Evolutionary conservation across 352 stramenopile genomes (phyloP).

Genomic region (Pseudoperonospora humuli): DNA sequence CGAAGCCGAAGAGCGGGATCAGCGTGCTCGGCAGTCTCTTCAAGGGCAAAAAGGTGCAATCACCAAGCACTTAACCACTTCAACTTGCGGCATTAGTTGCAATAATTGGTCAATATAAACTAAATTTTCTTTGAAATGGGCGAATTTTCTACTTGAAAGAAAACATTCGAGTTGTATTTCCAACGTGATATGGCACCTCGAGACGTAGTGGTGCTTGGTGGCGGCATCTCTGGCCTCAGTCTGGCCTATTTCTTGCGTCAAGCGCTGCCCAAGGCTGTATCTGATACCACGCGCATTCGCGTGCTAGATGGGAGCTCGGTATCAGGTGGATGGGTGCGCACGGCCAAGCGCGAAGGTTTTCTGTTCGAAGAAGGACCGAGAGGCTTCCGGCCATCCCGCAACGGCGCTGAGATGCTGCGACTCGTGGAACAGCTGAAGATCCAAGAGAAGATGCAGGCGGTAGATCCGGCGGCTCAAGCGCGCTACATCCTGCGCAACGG

Average conservation of each 20-base stretch:
- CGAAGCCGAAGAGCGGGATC: too few species aligned
- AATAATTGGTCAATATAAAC: constrained; percentile 8
- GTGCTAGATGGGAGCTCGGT: constrained; percentile 51
- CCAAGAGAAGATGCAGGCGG: constrained; percentile 50
- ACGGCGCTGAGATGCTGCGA: constrained; percentile 76
- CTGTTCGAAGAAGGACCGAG: constrained; percentile 80
- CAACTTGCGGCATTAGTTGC: constrained; percentile 10
- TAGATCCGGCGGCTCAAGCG: constrained; percentile 49
- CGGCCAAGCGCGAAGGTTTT: constrained; percentile 44
- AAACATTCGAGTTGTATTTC: too few species aligned
- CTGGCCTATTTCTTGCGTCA: constrained; percentile 72
- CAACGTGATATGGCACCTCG: constrained; percentile 18
- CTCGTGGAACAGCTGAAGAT: constrained; percentile 75
- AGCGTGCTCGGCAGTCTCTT: too few species aligned
- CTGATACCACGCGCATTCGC: constrained; percentile 41
- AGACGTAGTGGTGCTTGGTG: constrained; percentile 75
- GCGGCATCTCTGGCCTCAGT: constrained; percentile 72
- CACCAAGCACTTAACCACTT: constrained; percentile 6
- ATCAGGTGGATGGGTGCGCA: constrained; percentile 68
- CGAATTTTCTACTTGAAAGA: too few species aligned
- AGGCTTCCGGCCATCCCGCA: constrained; percentile 78
- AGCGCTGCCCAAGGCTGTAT: constrained; percentile 23
- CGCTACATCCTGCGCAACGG: constrained; percentile 74
- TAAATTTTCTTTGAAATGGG: too few species aligned
- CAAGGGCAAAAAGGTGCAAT: too few species aligned